Conservation (phyloP, 108 stramenopile genomes). For the Fistulifera pelliculosa region DNA sequence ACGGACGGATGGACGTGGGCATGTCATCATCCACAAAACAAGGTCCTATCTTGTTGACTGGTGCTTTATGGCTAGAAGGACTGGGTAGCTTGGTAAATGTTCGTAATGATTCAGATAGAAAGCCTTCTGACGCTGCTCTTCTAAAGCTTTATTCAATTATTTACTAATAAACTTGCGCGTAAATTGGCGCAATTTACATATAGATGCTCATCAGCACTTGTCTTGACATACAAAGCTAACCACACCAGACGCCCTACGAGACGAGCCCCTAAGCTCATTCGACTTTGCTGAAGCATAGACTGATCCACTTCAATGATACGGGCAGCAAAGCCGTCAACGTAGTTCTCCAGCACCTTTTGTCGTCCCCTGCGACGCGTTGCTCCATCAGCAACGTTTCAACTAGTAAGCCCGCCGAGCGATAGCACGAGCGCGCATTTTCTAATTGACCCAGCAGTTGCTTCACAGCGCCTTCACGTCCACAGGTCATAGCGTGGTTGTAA, state of each 20-base stretch:
- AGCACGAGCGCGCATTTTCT: slow-evolving; percentile 72
- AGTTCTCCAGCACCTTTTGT: slow-evolving; percentile 61
- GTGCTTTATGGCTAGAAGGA: too few species aligned
- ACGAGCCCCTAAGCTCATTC: slow-evolving; percentile 12
- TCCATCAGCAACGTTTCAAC: slow-evolving; percentile 86
- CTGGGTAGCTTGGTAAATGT: too few species aligned
- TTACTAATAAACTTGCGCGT: too few species aligned
- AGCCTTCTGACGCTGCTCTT: too few species aligned
- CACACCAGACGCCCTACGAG: slow-evolving; percentile 7
- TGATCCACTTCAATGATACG: slow-evolving; percentile 72
- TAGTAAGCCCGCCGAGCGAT: slow-evolving; percentile 73
- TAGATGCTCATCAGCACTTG: too few species aligned
- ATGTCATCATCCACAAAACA: too few species aligned
- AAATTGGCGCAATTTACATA: too few species aligned
- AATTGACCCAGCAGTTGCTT: slow-evolving; percentile 80
- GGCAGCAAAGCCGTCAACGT: slow-evolving; percentile 77
- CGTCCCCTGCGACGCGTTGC: slow-evolving; percentile 55
- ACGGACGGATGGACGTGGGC: too few species aligned
- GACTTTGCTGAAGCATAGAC: slow-evolving; percentile 51
- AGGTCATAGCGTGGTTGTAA: slow-evolving; percentile 76
- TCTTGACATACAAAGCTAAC: slow-evolving; percentile 7
- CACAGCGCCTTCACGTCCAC: slow-evolving; percentile 74
- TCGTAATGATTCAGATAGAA: too few species aligned
- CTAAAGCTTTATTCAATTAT: too few species aligned
- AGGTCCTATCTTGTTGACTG: too few species aligned